Base-by-base conservation (phyloP, 441 rosid species). In the Erysimum cheiri region DNA sequence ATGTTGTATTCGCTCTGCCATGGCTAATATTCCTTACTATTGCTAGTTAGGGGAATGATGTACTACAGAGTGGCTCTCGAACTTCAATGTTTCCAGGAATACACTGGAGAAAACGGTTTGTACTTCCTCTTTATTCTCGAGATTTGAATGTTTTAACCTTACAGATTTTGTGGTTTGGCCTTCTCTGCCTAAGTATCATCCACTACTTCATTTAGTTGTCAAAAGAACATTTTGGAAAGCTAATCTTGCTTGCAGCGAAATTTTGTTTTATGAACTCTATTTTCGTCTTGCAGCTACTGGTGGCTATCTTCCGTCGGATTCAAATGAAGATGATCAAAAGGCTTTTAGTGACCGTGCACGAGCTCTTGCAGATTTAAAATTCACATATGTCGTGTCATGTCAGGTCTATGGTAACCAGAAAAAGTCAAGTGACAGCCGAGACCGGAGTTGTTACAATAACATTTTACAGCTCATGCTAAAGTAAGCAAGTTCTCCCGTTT, bases 41-140 rank as follows among this genome's bases (percentile, higher is more conserved):
- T 67, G 31, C 63, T 84, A 95, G 99, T 92, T 82, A 83, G 98
- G 80, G 99, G 99, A 69, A 92, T 95, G 97, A 92, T 95, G 99
- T 92, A 95, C 85, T 91, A 95, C 69, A 85, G 75, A 81, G 70
- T 70, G 57, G 98, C 97, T 74, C 73, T 95, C 26, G 96, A 89
- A 75, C 85, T 91, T 75, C 99, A 95, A 69, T 87, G 83, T 77
- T 74, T 60, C 67, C 90, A 89, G 72, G 98, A 95, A 69, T 78
- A 60, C 56, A 80, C 85, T 14, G 90, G 78, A 60, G 96, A 88
- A 28, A 41, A 69, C 46, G 96, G 98, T 92, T 31, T 69, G 91
- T 81, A 60, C 15, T 76, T 69, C 63, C 54, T 55, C 48, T 74
- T 50, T 36, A 3, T 52, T 59, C 53, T 57, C 54, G 22, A 50